phyloP scores from a whole-genome alignment of 768 basidiomycete species.

The Leccinum boreale region DNA sequence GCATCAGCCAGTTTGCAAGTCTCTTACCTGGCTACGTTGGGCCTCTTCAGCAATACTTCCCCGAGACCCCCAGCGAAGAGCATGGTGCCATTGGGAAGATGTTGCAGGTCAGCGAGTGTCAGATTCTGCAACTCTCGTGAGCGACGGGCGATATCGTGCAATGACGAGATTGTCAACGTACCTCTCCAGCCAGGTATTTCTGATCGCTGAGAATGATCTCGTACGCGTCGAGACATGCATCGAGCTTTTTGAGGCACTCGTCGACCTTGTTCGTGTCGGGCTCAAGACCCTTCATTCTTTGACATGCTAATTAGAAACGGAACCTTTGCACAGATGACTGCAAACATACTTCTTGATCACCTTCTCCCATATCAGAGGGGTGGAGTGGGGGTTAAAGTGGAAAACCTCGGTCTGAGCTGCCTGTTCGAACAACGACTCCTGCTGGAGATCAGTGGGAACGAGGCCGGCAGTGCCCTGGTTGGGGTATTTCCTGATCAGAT shows the following conservation, averaged over 20 bases:
- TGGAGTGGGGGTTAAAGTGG: neutral
- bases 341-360: neutral
- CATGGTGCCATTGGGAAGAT: constrained; percentile 44
- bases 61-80: constrained; percentile 26
- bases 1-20: neutral
- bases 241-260: constrained; percentile 18
- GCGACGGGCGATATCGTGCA: neutral
- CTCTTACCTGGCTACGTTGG: constrained; percentile 43
- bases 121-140: constrained; percentile 31
- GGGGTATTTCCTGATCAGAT: too few species aligned
- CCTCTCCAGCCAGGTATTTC: constrained; percentile 56
- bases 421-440: neutral
- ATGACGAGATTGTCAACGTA: constrained; percentile 22
- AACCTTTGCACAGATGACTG: neutral
- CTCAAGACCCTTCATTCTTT: constrained; percentile 1
- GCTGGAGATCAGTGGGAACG: neutral
- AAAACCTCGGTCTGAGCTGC: neutral
- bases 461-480: too few species aligned
- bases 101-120: constrained; percentile 58
- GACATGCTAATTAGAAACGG: neutral
- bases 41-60: constrained; percentile 32
- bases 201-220: constrained; percentile 52
- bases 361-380: neutral
- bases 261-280: constrained; percentile 21
- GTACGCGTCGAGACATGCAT: constrained; percentile 45